Conservation (phyloP, 345 rosid genomes). For the Acer campestre region DNA sequence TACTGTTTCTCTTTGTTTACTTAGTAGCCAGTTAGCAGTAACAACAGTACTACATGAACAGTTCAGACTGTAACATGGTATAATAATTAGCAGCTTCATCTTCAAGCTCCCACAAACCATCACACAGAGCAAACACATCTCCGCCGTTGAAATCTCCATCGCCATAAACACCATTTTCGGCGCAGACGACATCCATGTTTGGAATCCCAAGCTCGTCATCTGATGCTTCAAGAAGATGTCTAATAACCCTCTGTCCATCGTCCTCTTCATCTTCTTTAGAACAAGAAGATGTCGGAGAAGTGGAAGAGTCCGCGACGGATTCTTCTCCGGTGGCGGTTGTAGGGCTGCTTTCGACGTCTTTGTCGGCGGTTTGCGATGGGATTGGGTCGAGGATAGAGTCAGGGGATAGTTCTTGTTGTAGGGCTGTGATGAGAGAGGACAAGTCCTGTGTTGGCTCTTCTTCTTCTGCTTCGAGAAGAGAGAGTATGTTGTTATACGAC, state of each 20-base stretch:
- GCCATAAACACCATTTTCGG: conserved; percentile 18
- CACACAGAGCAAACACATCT: conserved; percentile 43
- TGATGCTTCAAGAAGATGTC: conserved; percentile 79
- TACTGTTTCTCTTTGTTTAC: neutral
- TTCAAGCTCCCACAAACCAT: conserved; percentile 79
- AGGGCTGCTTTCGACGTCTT: conserved; percentile 21
- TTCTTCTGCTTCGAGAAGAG: conserved; percentile 54
- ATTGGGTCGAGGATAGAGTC: conserved; percentile 24
- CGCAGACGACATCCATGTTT: conserved; percentile 30
- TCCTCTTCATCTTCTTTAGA: conserved; percentile 29
- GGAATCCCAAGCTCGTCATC: conserved; percentile 95
- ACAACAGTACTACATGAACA: conserved; percentile 45
- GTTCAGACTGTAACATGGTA: conserved; percentile 61
- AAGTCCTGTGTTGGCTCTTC: conserved; percentile 53
- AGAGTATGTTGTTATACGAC: conserved; percentile 40
- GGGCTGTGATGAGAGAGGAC: conserved; percentile 54
- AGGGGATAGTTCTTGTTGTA: conserved; percentile 54
- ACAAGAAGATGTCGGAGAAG: conserved; percentile 28
- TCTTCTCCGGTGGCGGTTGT: conserved; percentile 21
- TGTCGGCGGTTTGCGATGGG: neutral
- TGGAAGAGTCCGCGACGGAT: conserved; percentile 21
- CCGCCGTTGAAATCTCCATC: conserved; percentile 29
- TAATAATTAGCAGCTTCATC: conserved; percentile 71
- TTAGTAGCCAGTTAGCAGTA: neutral
- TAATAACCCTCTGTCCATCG: conserved; percentile 61